phyloP scores from a whole-genome alignment of 306 rosid genomes.

The Gastrolobium bilobum region DNA sequence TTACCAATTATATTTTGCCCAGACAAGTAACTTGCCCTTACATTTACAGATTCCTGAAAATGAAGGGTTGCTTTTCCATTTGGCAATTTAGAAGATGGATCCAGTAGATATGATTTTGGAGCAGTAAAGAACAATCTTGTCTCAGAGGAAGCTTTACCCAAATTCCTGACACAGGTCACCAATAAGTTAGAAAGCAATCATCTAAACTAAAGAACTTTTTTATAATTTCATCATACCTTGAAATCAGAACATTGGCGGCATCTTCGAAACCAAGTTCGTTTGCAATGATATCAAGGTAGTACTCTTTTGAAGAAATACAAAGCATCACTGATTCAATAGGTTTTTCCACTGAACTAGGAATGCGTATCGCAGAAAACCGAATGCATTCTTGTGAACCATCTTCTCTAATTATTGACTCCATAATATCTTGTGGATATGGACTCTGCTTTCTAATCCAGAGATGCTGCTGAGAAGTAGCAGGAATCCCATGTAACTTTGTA shows the following conservation, averaged over 20 bases:
- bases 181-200: constrained; percentile 41
- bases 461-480: constrained; percentile 62
- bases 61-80: constrained; percentile 58
- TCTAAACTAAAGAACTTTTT: constrained; percentile 10
- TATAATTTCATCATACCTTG: constrained; percentile 68
- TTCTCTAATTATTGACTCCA: constrained; percentile 56
- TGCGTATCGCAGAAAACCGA: constrained; percentile 61
- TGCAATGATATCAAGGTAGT: constrained; percentile 87
- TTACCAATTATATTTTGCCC: constrained; percentile 87
- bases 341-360: constrained; percentile 76
- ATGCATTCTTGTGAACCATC: constrained; percentile 52
- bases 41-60: constrained; percentile 64
- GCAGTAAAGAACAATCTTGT: constrained; percentile 79
- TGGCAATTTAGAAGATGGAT: constrained; percentile 55
- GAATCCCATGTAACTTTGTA: constrained; percentile 59
- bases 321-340: constrained; percentile 66
- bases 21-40: constrained; percentile 83
- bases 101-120: constrained; percentile 58
- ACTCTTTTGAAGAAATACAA: constrained; percentile 65
- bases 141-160: constrained; percentile 94
- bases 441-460: constrained; percentile 74
- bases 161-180: constrained; percentile 67
- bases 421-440: constrained; percentile 69
- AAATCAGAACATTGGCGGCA: constrained; percentile 69
- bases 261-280: constrained; percentile 78